Percentiles rank a stretch among this genome's conserved stretches.
phyloP scores from a whole-genome alignment of 805 yeast species.

The Priceomyces haplophilus region DNA sequence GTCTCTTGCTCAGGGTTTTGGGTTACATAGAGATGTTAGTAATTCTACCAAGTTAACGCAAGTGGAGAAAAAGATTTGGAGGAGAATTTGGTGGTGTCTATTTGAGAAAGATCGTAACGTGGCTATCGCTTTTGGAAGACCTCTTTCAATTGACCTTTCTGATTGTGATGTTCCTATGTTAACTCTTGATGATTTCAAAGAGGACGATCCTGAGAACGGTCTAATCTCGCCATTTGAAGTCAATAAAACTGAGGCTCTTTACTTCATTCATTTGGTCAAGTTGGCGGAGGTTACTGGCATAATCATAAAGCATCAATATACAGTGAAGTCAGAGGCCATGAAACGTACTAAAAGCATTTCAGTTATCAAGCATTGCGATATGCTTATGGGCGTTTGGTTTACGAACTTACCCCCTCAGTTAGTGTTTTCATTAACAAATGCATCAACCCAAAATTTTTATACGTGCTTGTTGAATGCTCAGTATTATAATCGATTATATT shows the following conservation, averaged over 20 bases:
- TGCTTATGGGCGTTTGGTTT: slow-evolving; percentile 77
- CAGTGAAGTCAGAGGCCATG: slow-evolving; percentile 63
- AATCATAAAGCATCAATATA: slow-evolving; percentile 64
- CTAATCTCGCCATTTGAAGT: slow-evolving; percentile 42
- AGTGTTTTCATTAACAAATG: slow-evolving; percentile 58
- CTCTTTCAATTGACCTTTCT: slow-evolving; percentile 61
- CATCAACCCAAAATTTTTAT: slow-evolving; percentile 51
- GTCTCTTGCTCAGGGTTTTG: slow-evolving; percentile 70
- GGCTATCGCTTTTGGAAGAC: slow-evolving; percentile 73
- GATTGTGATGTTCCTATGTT: slow-evolving; percentile 80
- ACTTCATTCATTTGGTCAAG: slow-evolving; percentile 61
- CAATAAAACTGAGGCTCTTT: slow-evolving; percentile 48
- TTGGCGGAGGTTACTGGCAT: slow-evolving; percentile 70
- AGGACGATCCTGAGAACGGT: slow-evolving; percentile 36
- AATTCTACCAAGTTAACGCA: slow-evolving; percentile 38
- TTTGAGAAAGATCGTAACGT: slow-evolving; percentile 68
- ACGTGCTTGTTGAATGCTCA: slow-evolving; percentile 61
- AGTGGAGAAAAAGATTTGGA: slow-evolving; percentile 48
- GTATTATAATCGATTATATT: slow-evolving; percentile 68
- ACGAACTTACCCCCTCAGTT: slow-evolving; percentile 60
- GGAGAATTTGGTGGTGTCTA: slow-evolving; percentile 75
- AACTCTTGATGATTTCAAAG: slow-evolving; percentile 59
- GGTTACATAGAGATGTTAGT: slow-evolving; percentile 61
- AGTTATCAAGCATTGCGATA: slow-evolving; percentile 64
- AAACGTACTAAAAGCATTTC: slow-evolving; percentile 40